Percentiles rank a stretch among this genome's conserved stretches.
Conservation (phyloP, 2,329 filamentous ascomycete species). For the Diplodia scrobiculata region DNA sequence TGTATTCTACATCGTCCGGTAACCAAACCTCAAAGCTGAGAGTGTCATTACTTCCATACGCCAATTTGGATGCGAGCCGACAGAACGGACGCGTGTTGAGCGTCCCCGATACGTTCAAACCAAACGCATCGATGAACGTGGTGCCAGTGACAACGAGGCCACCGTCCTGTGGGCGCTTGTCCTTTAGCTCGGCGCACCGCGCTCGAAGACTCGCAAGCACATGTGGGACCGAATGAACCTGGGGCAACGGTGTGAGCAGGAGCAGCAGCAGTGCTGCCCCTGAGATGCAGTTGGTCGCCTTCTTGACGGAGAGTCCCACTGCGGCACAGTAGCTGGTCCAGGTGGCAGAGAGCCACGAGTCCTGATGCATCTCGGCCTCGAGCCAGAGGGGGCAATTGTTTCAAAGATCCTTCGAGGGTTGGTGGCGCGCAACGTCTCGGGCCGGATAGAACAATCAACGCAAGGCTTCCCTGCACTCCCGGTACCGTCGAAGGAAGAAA, state of each 20-base stretch:
- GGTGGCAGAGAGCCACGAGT: constrained; percentile 1
- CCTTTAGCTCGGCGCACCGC: constrained; percentile 15
- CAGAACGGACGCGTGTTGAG: constrained; percentile 19
- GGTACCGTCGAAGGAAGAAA: neutral
- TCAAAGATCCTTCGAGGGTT: neutral
- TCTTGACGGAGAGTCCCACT: neutral
- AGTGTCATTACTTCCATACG: constrained; percentile 15
- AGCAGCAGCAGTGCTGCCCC: constrained; percentile 1
- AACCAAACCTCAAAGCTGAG: constrained; percentile 26
- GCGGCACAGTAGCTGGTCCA: neutral
- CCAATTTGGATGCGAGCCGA: constrained; percentile 12
- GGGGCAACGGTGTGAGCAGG: neutral
- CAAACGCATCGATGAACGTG: constrained; percentile 3
- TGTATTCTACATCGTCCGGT: constrained; percentile 23
- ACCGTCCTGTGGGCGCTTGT: neutral
- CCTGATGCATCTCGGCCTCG: neutral
- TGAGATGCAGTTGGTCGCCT: neutral
- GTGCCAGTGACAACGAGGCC: constrained; percentile 10
- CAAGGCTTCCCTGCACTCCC: constrained; percentile 10
- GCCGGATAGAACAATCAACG: neutral
- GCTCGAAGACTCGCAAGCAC: constrained; percentile 8
- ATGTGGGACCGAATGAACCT: constrained; percentile 1
- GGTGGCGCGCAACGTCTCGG: neutral
- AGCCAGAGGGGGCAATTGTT: neutral
- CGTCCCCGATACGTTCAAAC: constrained; percentile 8